Base-by-base conservation (phyloP, 768 basidiomycete species). In the Tulasnella sp. region DNA sequence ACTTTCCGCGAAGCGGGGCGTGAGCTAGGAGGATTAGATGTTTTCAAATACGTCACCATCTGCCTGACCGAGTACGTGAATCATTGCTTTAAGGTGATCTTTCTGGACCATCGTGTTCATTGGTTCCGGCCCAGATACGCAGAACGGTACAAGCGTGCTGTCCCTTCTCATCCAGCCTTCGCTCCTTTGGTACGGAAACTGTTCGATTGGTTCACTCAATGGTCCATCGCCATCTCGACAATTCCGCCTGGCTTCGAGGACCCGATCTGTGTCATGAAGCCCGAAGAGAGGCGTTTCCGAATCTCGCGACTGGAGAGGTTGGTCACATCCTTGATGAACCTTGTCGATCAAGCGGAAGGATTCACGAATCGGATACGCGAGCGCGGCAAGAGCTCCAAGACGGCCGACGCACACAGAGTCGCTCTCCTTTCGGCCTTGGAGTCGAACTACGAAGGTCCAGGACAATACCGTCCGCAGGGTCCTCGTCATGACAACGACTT, bases 401-500 rank as follows among this genome's bases (percentile, higher is more conserved):
- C 15, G 25, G 21, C 21, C 30, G 22, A 29, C 15, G 15, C 12
- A 29, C 24, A 50, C 17, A 66, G 60, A 24, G 69, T 74, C 62
- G 76, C 75, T 49, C 52, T 78, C 30, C 71, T 53, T 66, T 74
- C 54, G 71, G 77, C 10, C 63, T 76, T 62, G 64, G 67, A 41
- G 67, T 68, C 68, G 24, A 69, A 65, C 3, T 84, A 79, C 61
- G 77, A 80, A 27, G 78, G 78, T 2, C 83, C 84, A 0, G 84
- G 83, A 8, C 66, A 65, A 0, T 68, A 78, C 1, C 76, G 78
- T 11, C 27, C 53, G 1, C 74, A 71, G 0, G 82, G 82, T 0
- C 74, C 76, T 0, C 76, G 86, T 1, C 85, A 88, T 60, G 80
- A 88, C 66, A 88, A 87, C 56, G 85, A 87, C 63, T 72, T 69